Conservation (phyloP, 257 asterid genomes). For the Vinca minor region DNA sequence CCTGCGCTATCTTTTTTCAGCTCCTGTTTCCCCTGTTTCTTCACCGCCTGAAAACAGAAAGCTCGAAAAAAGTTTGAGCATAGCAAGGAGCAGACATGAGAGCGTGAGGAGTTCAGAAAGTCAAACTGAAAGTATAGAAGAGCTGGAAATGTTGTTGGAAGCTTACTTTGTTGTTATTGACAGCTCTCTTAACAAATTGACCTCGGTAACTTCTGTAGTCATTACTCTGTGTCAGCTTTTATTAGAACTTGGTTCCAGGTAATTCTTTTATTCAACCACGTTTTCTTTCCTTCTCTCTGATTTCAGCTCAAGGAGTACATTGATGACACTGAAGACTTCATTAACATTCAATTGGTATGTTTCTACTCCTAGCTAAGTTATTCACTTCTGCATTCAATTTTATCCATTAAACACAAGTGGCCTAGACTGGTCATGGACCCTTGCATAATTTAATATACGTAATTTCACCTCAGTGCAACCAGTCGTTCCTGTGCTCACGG, state of each 20-base stretch:
- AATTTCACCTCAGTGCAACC: background rate
- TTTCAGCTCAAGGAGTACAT: too few species aligned
- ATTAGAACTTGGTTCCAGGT: background rate
- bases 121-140: too few species aligned
- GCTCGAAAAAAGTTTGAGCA: constrained; percentile 86
- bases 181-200: constrained; percentile 90
- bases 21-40: constrained; percentile 93
- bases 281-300: too few species aligned
- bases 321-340: too few species aligned
- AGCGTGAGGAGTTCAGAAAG: constrained; percentile 85
- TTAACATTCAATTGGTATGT: too few species aligned
- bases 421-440: background rate
- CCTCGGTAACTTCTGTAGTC: constrained; percentile 59
- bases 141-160: too few species aligned
- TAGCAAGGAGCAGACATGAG: constrained; percentile 93
- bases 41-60: constrained; percentile 84
- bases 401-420: background rate
- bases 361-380: background rate
- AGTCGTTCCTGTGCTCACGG: background rate
- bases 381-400: background rate
- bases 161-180: too few species aligned
- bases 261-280: background rate
- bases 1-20: constrained; percentile 59
- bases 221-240: background rate
- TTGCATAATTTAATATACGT: too few species aligned